A percentile compares a stretch with the other conserved stretches of the same genome.
Conservation (phyloP, 2,329 filamentous ascomycete species). For the Penicillium freii region DNA sequence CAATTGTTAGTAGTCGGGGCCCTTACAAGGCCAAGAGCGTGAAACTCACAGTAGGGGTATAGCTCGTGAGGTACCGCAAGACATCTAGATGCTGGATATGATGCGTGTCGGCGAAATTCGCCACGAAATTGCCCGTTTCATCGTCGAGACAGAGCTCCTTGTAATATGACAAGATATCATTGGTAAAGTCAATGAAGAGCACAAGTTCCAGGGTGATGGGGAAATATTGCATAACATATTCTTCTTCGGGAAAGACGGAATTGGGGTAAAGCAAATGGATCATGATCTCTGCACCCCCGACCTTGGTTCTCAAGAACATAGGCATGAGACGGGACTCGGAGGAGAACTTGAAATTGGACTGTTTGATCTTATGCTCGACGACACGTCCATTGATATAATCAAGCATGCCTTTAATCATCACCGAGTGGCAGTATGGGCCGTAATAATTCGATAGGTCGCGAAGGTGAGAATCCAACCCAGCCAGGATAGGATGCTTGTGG, state of each 20-base stretch:
- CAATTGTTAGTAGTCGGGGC: background rate
- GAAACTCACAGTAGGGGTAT: constrained; percentile 1
- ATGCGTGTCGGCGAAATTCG: constrained; percentile 14
- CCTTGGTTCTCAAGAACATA: constrained; percentile 14
- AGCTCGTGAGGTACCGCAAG: constrained; percentile 8
- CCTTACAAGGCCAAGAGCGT: too few relatives aligned
- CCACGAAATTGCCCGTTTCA: constrained; percentile 14
- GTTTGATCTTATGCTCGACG: constrained; percentile 9
- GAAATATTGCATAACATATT: constrained; percentile 12
- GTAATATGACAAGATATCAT: constrained; percentile 18
- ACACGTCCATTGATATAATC: constrained; percentile 13
- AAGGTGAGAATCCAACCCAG: constrained; percentile 8
- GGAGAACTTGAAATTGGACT: constrained; percentile 3
- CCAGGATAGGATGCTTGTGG: constrained; percentile 4
- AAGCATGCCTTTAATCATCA: constrained; percentile 12
- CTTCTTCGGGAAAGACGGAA: constrained; percentile 8
- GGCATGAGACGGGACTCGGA: constrained; percentile 10
- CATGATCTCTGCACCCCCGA: constrained; percentile 14
- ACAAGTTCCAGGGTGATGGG: constrained; percentile 11
- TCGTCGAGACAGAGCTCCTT: constrained; percentile 12
- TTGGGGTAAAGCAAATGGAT: constrained; percentile 11
- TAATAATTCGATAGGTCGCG: constrained; percentile 8
- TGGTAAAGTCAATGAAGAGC: constrained; percentile 14
- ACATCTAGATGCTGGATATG: constrained; percentile 12
- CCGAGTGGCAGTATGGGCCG: constrained; percentile 14